phyloP scores from a whole-genome alignment of 139 green algal genomes.

The Chlamydomonas incerta region DNA sequence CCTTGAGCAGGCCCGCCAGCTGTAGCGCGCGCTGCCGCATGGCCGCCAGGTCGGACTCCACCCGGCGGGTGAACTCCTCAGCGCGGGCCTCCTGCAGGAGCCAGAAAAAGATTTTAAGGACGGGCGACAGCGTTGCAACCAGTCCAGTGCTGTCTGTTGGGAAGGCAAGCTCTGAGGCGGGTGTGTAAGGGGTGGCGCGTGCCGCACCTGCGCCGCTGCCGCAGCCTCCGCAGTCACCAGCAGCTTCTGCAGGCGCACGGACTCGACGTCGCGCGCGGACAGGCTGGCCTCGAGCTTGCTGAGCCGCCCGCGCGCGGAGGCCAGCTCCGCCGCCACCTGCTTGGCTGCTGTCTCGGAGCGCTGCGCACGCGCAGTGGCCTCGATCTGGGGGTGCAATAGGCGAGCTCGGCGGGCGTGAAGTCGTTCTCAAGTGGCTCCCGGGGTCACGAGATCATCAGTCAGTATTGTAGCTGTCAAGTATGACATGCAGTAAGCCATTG shows the following conservation, averaged over 20 bases:
- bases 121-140: too few species aligned
- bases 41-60: slow-evolving; percentile 23
- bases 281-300: slow-evolving; percentile 17
- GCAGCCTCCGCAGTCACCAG: slow-evolving; percentile 1
- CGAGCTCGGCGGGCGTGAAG: too few species aligned
- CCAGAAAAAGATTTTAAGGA: too few species aligned
- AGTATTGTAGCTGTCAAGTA: too few species aligned
- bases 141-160: too few species aligned
- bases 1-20: slow-evolving; percentile 7
- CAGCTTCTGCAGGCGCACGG: slow-evolving; percentile 6
- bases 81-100: slow-evolving; percentile 14
- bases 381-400: too few species aligned
- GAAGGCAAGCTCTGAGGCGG: too few species aligned
- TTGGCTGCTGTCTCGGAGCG: slow-evolving; percentile 2
- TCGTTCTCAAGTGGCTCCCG: too few species aligned
- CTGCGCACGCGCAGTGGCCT: background rate
- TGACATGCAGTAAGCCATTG: too few species aligned
- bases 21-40: slow-evolving; percentile 5
- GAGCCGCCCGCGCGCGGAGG: background rate
- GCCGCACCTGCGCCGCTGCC: slow-evolving; percentile 12
- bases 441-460: too few species aligned
- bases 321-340: slow-evolving; percentile 13
- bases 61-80: slow-evolving; percentile 13
- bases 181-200: too few species aligned
- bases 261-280: slow-evolving; percentile 7